Percentiles rank a stretch among this genome's conserved stretches.
Conservation (phyloP, 176 grass and related monocot genomes). For the Oryza nivara region DNA sequence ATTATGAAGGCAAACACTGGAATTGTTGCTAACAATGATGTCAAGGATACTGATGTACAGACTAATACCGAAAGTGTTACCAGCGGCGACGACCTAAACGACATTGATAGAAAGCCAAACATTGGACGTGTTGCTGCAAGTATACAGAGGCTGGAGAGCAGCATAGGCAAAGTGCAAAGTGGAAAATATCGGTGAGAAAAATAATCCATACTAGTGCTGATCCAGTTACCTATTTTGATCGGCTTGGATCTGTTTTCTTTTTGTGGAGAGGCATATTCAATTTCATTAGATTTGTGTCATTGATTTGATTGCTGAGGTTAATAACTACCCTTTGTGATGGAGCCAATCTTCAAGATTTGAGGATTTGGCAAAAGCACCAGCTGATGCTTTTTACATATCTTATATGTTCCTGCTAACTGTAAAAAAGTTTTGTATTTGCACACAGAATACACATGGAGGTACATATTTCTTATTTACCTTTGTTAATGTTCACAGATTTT, state of each 20-base stretch:
- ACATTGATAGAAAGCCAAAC: conserved; percentile 43
- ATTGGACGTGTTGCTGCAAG: conserved; percentile 60
- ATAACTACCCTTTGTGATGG: conserved; percentile 45
- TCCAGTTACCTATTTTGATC: conserved; percentile 29
- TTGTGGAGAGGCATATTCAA: conserved; percentile 49
- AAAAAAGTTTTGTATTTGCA: conserved; percentile 51
- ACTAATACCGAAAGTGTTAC: conserved; percentile 38
- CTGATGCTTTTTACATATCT: conserved; percentile 33
- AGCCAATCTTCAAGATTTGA: conserved; percentile 37
- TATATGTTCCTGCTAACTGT: conserved; percentile 52
- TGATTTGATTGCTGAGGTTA: conserved; percentile 57
- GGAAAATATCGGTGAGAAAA: conserved; percentile 50
- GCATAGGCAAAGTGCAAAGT: conserved; percentile 52
- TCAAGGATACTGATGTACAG: conserved; percentile 29
- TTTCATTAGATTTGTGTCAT: conserved; percentile 50
- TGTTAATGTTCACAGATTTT: conserved; percentile 47
- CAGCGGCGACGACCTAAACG: conserved; percentile 11
- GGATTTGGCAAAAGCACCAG: conserved; percentile 44
- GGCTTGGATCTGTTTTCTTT: conserved; percentile 32
- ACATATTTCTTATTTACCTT: conserved; percentile 50
- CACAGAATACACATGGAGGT: conserved; percentile 52
- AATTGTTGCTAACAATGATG: conserved; percentile 36
- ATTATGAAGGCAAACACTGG: conserved; percentile 13
- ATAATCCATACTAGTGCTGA: conserved; percentile 27
- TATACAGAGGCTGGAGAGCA: conserved; percentile 62